Percentiles rank a stretch among this genome's conserved stretches.
phyloP scores from a whole-genome alignment of 495 filamentous ascomycete species.

The Hypomontagnella monticulosa region DNA sequence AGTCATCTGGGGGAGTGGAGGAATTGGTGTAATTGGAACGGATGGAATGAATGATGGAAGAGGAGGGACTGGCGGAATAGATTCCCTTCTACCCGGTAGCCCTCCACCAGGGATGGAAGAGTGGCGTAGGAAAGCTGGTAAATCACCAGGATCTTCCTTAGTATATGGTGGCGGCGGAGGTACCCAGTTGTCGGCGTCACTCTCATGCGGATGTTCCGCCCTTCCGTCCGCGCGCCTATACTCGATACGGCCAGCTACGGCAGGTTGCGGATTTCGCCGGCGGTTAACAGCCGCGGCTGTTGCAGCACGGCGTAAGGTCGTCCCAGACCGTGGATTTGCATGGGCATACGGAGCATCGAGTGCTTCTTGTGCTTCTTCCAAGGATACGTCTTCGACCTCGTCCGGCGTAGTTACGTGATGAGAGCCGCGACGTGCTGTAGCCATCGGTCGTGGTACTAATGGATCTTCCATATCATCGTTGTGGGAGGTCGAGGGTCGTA shows the following conservation, averaged over 20 bases:
- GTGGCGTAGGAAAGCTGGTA: slow-evolving; percentile 58
- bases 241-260: slow-evolving; percentile 51
- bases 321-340: slow-evolving; percentile 77
- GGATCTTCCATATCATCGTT: slow-evolving; percentile 54
- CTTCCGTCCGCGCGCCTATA: slow-evolving; percentile 71
- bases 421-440: slow-evolving; percentile 34
- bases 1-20: background rate
- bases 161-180: slow-evolving; percentile 91
- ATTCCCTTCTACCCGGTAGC: slow-evolving; percentile 6
- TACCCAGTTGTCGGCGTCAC: slow-evolving; percentile 92
- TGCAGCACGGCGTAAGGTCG: slow-evolving; percentile 79
- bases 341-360: slow-evolving; percentile 80
- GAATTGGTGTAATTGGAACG: slow-evolving; percentile 23
- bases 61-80: slow-evolving; percentile 47
- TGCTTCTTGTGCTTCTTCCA: slow-evolving; percentile 64
- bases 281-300: slow-evolving; percentile 79
- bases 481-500: slow-evolving; percentile 53
- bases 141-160: slow-evolving; percentile 68
- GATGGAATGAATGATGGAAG: slow-evolving; percentile 44
- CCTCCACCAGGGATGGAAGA: slow-evolving; percentile 40
- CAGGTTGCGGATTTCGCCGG: slow-evolving; percentile 62
- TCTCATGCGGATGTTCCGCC: slow-evolving; percentile 81
- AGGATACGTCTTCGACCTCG: slow-evolving; percentile 40
- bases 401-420: slow-evolving; percentile 17
- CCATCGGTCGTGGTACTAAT: slow-evolving; percentile 52